These are phyloP conservation scores for Fusarium sp. DNA, from an alignment of 2,329 filamentous ascomycete genomes.

Conservation along the genomic window DNA sequence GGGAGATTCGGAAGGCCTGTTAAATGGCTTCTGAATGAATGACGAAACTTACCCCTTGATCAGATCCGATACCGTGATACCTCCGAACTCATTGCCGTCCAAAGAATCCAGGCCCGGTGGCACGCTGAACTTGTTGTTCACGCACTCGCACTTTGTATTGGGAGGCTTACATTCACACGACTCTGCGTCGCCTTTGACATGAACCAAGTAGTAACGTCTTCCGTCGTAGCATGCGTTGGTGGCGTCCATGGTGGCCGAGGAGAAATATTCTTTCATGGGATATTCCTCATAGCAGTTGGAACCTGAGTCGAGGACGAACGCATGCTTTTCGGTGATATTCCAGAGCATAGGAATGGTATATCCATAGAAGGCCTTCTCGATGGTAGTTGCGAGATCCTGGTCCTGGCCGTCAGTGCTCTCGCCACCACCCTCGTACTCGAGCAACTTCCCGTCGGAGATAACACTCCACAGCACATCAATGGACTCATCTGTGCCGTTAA, in stretches of 20 bases:
- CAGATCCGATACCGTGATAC: not conserved
- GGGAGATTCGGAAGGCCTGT: no score
- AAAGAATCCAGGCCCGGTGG: not conserved
- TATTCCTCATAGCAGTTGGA: not conserved
- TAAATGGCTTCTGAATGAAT: not conserved
- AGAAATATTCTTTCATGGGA: not conserved
- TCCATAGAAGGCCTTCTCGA: no score
- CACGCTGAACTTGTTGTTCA: not conserved
- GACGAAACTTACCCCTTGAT: not conserved
- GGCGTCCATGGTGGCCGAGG: not conserved
- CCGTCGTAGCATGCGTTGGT: not conserved
- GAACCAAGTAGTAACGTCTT: conserved; percentile 1
- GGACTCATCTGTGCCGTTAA: no score
- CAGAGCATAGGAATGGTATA: no score
- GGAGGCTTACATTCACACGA: not conserved
- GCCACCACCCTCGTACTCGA: no score
- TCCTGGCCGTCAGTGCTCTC: no score
- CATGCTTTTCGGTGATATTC: not conserved
- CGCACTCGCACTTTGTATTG: not conserved
- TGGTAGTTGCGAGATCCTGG: no score
- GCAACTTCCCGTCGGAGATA: no score
- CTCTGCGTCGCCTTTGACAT: not conserved
- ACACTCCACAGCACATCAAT: no score
- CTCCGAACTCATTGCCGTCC: not conserved
- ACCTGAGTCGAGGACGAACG: not conserved